Evolutionary conservation across 164 flowering plant species (phyloP), one percentile per base, ranked within the genome.

Genomic region (Umbellularia californica): DNA sequence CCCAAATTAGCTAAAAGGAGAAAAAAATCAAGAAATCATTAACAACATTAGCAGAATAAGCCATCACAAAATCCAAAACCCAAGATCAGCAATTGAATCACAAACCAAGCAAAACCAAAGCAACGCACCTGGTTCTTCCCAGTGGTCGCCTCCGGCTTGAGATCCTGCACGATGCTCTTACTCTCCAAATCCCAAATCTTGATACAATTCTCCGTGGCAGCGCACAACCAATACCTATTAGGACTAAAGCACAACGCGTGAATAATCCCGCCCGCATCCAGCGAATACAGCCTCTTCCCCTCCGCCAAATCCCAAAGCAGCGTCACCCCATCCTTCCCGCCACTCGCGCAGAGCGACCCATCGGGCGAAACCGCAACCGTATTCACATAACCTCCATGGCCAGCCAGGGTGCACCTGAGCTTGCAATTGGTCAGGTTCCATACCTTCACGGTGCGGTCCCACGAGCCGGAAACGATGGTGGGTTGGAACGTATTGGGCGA

Each of bases 171-270:
- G 78, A 94, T 78, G 78, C 82, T 87, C 87, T 93, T 91, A 79
- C 94, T 92, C 82, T 93, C 98, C 76, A 93, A 83, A 84, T 93
- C 98, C 98, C 97, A 93, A 75, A 93, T 88, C 90, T 87, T 93
- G 17, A 93, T 85, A 51, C 91, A 78, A 1, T 82, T 52, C 88
- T 93, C 90, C 0, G 97, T 93, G 0, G 97, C 97, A 2, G 97
- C 98, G 47, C 98, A 93, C 1, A 93, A 87, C 98, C 98, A 93
- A 78, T 93, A 93, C 85, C 95, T 85, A 65, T 93, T 93, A 1
- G 97, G 97, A 64, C 98, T 93, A 76, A 93, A 93, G 76, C 98
- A 93, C 14, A 93, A 81, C 1, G 98, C 76, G 55, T 93, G 90
- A 72, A 93, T 89, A 2, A 93, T 88, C 0, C 86, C 78, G 0